Percentiles rank a stretch among this genome's conserved stretches.
Evolutionary conservation across 2,329 filamentous ascomycete genomes (phyloP).

Genomic region (Penicillium frequentans): DNA sequence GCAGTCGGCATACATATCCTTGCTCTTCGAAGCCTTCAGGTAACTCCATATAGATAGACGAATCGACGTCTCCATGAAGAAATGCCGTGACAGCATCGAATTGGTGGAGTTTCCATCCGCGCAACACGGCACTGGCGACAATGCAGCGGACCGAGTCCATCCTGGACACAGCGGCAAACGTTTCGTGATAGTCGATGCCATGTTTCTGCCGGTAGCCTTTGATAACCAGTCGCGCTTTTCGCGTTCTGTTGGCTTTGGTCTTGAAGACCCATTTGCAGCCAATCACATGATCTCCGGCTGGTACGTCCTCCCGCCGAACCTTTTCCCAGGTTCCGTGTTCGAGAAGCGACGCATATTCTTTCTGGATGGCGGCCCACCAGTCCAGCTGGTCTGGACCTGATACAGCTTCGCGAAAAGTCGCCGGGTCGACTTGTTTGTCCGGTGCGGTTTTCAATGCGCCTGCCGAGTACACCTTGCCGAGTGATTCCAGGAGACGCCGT

Average conservation of each 20-base stretch:
- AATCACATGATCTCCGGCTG: not conserved
- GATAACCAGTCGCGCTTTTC: constrained; percentile 1
- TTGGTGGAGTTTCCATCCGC: too few species aligned
- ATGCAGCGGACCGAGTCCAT: constrained; percentile 6
- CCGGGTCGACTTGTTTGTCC: not conserved
- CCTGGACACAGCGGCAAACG: not conserved
- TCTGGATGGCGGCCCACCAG: constrained; percentile 2
- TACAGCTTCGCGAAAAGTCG: constrained; percentile 1
- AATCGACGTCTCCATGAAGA: too few species aligned
- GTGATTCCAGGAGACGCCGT: constrained; percentile 1
- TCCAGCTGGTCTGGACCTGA: not conserved
- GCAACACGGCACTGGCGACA: too few species aligned
- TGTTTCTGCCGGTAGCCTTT: constrained; percentile 7
- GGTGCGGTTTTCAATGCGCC: not conserved
- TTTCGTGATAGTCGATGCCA: constrained; percentile 1
- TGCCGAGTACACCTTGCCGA: not conserved
- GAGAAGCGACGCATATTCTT: too few species aligned
- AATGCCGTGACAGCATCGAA: too few species aligned
- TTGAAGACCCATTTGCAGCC: constrained; percentile 6
- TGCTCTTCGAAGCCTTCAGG: too few species aligned
- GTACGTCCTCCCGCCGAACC: too few species aligned
- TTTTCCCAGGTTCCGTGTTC: too few species aligned
- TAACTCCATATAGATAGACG: too few species aligned
- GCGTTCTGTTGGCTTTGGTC: constrained; percentile 3
- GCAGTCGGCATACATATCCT: too few species aligned